phyloP scores from a whole-genome alignment of 2,329 filamentous ascomycete species.

The Zymoseptoria pseudotritici region DNA sequence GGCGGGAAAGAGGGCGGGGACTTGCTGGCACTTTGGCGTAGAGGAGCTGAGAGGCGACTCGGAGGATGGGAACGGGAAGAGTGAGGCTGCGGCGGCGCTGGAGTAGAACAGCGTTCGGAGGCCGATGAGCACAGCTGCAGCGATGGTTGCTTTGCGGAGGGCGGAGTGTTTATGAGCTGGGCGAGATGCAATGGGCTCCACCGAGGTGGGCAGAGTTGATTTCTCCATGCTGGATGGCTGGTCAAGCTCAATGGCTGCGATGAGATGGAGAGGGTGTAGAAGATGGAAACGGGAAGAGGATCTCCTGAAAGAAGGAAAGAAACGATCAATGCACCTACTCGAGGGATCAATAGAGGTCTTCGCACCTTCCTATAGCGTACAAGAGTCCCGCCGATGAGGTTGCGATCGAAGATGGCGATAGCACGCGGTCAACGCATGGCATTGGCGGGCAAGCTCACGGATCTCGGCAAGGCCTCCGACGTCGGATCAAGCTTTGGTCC shows the following conservation, averaged over 20 bases:
- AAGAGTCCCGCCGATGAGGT: background rate
- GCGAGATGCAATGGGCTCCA: background rate
- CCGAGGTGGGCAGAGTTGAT: background rate
- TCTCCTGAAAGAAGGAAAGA: background rate
- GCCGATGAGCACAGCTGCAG: background rate
- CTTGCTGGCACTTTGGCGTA: conserved; percentile 20
- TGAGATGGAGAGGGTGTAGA: background rate
- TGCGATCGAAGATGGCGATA: background rate
- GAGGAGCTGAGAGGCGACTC: background rate
- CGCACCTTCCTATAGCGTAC: background rate
- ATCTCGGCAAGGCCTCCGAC: background rate
- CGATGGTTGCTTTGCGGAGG: background rate
- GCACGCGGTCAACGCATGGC: background rate
- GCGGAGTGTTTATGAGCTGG: background rate
- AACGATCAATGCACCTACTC: background rate
- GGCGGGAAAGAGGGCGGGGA: conserved; percentile 23
- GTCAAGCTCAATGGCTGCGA: background rate
- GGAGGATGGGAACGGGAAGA: background rate
- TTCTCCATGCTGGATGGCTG: background rate
- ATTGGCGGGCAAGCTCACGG: background rate
- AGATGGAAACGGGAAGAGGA: background rate
- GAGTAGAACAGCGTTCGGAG: background rate
- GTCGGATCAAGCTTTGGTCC: background rate
- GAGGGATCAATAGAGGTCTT: background rate
- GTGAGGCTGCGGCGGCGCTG: background rate